phyloP scores from a whole-genome alignment of 73 alveolate species.

The Loxodes magnus region DNA sequence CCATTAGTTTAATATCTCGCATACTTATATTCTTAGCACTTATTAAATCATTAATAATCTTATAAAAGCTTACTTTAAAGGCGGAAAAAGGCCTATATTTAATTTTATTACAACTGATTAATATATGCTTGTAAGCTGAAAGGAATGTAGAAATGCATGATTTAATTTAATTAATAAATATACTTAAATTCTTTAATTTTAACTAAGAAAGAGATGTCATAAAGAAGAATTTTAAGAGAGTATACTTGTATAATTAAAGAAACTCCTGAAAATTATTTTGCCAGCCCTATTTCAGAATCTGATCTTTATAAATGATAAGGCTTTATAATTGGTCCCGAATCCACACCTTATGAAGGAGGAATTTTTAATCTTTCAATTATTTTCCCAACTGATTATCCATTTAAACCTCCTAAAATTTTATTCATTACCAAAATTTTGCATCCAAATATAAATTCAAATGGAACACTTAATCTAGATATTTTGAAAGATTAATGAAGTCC shows the following conservation, averaged over 20 bases:
- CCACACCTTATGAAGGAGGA: slow-evolving; percentile 95
- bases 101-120: too few species aligned
- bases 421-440: slow-evolving; percentile 92
- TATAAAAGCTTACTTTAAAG: too few species aligned
- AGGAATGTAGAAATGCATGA: too few species aligned
- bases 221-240: slow-evolving; percentile 67
- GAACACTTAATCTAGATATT: slow-evolving; percentile 93
- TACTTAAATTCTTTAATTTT: too few species aligned
- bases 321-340: slow-evolving; percentile 29
- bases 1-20: too few species aligned
- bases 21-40: too few species aligned
- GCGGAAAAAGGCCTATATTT: too few species aligned
- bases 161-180: too few species aligned
- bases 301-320: slow-evolving; percentile 69
- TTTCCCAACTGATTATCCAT: slow-evolving; percentile 86
- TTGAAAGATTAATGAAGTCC: slow-evolving; percentile 96
- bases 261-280: slow-evolving; percentile 86
- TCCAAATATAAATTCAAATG: slow-evolving; percentile 94
- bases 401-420: slow-evolving; percentile 87
- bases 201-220: slow-evolving; percentile 54
- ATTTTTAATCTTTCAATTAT: slow-evolving; percentile 74
- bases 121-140: too few species aligned
- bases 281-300: slow-evolving; percentile 84
- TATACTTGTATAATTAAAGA: slow-evolving; percentile 49
- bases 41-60: too few species aligned